These are phyloP conservation scores for Picocystis sp. DNA, from an alignment of 163 green algal genomes.

Conservation along the genomic window DNA sequence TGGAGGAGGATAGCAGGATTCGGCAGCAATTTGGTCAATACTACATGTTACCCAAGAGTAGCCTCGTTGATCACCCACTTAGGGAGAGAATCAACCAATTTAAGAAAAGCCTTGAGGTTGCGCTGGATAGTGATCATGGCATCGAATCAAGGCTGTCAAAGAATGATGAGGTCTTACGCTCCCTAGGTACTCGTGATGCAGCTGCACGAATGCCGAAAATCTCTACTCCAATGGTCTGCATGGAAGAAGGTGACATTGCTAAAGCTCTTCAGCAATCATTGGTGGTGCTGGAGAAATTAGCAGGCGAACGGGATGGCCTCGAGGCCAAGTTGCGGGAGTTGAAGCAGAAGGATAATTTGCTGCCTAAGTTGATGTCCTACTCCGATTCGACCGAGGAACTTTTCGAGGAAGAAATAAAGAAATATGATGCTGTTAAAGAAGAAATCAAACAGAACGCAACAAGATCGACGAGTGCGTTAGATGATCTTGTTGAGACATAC, in stretches of 20 bases:
- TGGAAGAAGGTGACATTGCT: conserved; percentile 57
- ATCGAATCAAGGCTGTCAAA: background rate
- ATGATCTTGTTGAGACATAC: background rate
- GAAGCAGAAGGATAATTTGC: conserved; percentile 75
- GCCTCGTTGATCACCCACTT: conserved; percentile 3
- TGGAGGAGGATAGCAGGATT: conserved; percentile 30
- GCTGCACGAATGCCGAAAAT: conserved; percentile 2
- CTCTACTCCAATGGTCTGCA: conserved; percentile 27
- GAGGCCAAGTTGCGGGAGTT: conserved; percentile 73
- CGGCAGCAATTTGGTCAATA: conserved; percentile 8
- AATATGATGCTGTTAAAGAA: conserved; percentile 59
- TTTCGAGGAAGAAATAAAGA: conserved; percentile 60
- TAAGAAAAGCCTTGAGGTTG: conserved; percentile 28
- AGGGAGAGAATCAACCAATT: conserved; percentile 23
- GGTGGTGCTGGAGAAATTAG: conserved; percentile 35
- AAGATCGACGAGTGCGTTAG: background rate
- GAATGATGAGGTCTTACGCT: background rate
- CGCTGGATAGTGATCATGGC: conserved; percentile 27
- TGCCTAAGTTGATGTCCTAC: conserved; percentile 67
- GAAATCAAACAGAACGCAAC: conserved; percentile 47
- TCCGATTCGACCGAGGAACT: conserved; percentile 32
- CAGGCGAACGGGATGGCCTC: conserved; percentile 41
- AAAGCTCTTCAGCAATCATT: conserved; percentile 44
- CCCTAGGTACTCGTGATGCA: conserved; percentile 38
- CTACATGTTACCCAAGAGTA: no score